Percentiles rank a stretch among this genome's conserved stretches.
Evolutionary conservation across 306 rosid species (phyloP).

Genomic region (Quercus aquifolioides): DNA sequence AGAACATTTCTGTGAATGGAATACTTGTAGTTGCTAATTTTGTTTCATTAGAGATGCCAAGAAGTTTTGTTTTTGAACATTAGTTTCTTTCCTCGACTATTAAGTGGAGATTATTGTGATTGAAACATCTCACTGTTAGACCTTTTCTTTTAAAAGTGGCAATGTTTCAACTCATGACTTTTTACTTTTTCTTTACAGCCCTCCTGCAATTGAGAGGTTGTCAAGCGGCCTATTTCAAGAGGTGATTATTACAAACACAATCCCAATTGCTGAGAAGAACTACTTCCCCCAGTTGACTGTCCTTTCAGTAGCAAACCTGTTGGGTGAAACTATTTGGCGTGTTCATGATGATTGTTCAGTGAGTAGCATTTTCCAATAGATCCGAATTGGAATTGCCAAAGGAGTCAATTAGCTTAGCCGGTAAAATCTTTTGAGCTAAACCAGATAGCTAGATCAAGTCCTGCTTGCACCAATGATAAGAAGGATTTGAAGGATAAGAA

Average conservation of each 20-base stretch:
- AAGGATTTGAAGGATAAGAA: background rate
- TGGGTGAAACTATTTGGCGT: constrained; percentile 99
- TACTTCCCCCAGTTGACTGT: constrained; percentile 90
- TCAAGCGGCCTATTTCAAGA: constrained; percentile 88
- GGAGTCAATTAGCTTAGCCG: background rate
- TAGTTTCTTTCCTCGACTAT: background rate
- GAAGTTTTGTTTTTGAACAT: too few relatives aligned
- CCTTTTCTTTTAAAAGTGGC: background rate
- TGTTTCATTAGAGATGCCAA: too few relatives aligned
- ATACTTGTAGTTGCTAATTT: too few relatives aligned
- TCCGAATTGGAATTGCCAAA: background rate
- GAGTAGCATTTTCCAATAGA: constrained; percentile 81
- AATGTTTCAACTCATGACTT: background rate
- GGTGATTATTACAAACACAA: constrained; percentile 87
- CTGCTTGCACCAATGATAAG: background rate
- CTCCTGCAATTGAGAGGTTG: constrained; percentile 91
- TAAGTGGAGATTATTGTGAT: background rate
- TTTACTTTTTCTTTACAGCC: constrained; percentile 40
- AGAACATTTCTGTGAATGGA: too few relatives aligned
- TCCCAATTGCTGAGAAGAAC: constrained; percentile 75
- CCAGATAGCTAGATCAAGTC: background rate
- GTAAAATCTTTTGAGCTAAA: background rate
- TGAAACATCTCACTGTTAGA: background rate
- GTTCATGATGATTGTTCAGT: constrained; percentile 86
- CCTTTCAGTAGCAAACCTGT: constrained; percentile 83